Conservation (phyloP, 345 rosid genomes). For the Citrus reticulata region DNA sequence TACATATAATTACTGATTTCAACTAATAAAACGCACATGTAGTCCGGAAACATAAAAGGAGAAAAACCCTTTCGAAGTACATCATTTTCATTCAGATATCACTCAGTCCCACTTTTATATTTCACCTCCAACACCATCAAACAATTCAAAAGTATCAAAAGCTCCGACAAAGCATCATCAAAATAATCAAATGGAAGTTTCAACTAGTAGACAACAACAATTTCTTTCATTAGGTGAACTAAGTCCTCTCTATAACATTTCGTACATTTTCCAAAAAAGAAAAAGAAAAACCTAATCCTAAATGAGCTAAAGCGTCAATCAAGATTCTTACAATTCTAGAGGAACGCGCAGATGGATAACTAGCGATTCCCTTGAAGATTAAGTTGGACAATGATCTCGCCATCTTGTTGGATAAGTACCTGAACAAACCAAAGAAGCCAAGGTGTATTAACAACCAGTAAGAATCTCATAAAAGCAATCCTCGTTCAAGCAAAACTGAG, state of each 20-base stretch:
- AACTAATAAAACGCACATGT: background rate
- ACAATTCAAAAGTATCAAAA: background rate
- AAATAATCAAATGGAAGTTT: background rate
- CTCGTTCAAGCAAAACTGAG: background rate
- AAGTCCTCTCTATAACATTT: background rate
- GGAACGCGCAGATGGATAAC: conserved; percentile 40
- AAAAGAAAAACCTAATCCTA: background rate
- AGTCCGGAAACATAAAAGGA: background rate
- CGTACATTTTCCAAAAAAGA: background rate
- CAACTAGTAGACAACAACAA: background rate
- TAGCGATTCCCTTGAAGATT: conserved; percentile 42
- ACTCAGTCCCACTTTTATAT: background rate
- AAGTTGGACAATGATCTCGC: conserved; percentile 56
- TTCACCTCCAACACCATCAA: background rate
- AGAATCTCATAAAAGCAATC: background rate
- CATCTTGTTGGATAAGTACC: conserved; percentile 29
- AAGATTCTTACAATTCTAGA: conserved; percentile 42
- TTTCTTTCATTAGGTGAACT: background rate
- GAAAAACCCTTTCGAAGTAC: background rate
- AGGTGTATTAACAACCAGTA: background rate
- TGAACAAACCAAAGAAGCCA: background rate
- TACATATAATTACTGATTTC: too few relatives aligned
- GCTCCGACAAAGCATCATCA: background rate
- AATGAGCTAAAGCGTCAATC: background rate
- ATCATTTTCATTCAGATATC: background rate